A percentile compares a stretch with the other conserved stretches of the same genome.
phyloP scores from a whole-genome alignment of 495 filamentous ascomycete species.

The Delitschia confertaspora region DNA sequence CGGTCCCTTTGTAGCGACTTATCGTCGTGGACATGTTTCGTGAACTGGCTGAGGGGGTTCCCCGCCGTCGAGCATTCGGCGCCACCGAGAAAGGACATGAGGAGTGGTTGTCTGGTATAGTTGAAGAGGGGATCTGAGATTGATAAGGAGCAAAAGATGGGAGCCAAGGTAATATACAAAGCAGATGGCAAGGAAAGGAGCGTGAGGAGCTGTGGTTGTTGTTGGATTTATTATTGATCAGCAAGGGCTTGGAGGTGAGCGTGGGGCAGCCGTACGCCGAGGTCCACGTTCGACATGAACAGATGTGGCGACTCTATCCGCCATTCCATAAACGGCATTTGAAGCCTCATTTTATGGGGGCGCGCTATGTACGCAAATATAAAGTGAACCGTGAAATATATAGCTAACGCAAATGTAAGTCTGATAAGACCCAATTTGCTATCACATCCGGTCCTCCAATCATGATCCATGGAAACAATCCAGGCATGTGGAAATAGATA shows the following conservation, averaged over 20 bases:
- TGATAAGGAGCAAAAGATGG: not conserved
- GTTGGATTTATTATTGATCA: constrained; percentile 5
- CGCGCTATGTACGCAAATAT: no score
- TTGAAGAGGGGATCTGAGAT: not conserved
- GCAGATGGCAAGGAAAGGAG: not conserved
- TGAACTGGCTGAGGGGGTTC: constrained; percentile 93
- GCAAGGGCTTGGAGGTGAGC: not conserved
- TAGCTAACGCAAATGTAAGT: no score
- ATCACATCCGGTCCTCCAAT: no score
- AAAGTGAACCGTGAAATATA: no score
- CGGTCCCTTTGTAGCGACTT: constrained; percentile 88
- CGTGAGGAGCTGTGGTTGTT: not conserved
- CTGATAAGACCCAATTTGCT: no score
- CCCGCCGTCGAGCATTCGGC: constrained; percentile 94
- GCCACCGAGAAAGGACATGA: constrained; percentile 89
- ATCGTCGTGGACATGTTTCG: constrained; percentile 89
- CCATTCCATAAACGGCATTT: no score
- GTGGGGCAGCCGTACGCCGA: constrained; percentile 3
- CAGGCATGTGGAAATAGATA: no score
- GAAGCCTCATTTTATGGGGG: no score
- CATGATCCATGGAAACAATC: no score
- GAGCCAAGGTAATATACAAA: not conserved
- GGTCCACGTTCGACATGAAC: constrained; percentile 1
- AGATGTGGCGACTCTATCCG: not conserved
- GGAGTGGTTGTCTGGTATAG: not conserved